A percentile compares a stretch with the other conserved stretches of the same genome.
Conservation (phyloP, 129 eudicot species). For the Tagetes erecta region DNA sequence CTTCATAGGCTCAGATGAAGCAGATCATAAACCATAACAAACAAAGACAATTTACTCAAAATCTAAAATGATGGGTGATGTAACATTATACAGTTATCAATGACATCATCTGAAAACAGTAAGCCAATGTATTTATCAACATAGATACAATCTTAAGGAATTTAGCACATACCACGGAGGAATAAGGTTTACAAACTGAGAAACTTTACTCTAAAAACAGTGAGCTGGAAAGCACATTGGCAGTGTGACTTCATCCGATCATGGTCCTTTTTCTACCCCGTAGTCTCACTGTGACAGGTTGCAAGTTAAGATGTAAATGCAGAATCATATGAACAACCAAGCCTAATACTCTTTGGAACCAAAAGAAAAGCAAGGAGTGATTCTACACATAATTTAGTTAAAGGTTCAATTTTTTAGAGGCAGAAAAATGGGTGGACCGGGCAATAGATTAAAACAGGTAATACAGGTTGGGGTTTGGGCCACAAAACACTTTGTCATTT, state of each 20-base stretch:
- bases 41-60: neutral
- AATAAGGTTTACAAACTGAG: neutral
- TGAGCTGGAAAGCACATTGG: neutral
- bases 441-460: neutral
- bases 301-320: conserved; percentile 11
- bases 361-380: conserved; percentile 6
- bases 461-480: too few relatives aligned
- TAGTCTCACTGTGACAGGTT: conserved; percentile 63
- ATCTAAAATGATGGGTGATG: conserved; percentile 13
- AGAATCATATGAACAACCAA: conserved; percentile 10
- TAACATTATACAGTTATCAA: conserved; percentile 10
- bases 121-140: conserved; percentile 7
- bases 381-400: neutral
- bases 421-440: neutral
- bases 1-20: conserved; percentile 5
- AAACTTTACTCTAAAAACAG: conserved; percentile 1
- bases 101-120: neutral
- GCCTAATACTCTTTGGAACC: neutral
- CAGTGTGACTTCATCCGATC: conserved; percentile 60
- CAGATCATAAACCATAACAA: conserved; percentile 1
- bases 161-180: conserved; percentile 19
- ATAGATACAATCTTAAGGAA: conserved; percentile 16
- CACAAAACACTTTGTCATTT: neutral
- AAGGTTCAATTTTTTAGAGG: neutral
- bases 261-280: conserved; percentile 93